phyloP scores from a whole-genome alignment of 495 filamentous ascomycete genomes.

The Neurospora hispaniola region DNA sequence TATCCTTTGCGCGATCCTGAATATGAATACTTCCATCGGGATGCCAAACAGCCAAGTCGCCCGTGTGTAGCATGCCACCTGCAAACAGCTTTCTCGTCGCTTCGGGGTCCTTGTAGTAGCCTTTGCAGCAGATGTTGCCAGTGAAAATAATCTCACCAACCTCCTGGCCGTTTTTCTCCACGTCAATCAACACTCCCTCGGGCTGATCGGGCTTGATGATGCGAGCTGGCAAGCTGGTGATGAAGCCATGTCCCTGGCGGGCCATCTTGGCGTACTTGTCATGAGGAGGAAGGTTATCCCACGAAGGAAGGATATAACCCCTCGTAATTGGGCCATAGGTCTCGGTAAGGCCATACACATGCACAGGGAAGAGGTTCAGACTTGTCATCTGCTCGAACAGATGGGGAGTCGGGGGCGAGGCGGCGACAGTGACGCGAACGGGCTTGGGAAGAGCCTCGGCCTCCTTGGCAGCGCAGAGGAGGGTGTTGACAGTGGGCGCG shows the following conservation, averaged over 20 bases:
- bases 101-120: conserved; percentile 82
- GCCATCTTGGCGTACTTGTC: conserved; percentile 84
- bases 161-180: conserved; percentile 70
- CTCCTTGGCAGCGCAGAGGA: conserved; percentile 67
- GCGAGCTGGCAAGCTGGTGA: conserved; percentile 70
- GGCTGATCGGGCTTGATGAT: conserved; percentile 70
- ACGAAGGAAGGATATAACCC: conserved; percentile 74
- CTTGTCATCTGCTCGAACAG: conserved; percentile 82
- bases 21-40: conserved; percentile 85
- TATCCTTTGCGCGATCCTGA: conserved; percentile 89
- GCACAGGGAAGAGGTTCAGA: conserved; percentile 82
- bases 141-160: conserved; percentile 87
- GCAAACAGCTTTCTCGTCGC: conserved; percentile 82
- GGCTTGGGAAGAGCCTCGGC: conserved; percentile 57
- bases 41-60: conserved; percentile 89
- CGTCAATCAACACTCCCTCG: conserved; percentile 58
- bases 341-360: conserved; percentile 92
- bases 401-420: conserved; percentile 76
- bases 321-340: conserved; percentile 96
- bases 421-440: conserved; percentile 86
- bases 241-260: conserved; percentile 79
- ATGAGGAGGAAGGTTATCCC: conserved; percentile 57
- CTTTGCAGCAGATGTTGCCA: conserved; percentile 87
- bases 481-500: conserved; percentile 90
- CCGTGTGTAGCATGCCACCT: conserved; percentile 79